phyloP scores from a whole-genome alignment of 2,329 filamentous ascomycete genomes.

The Cladorrhinum sp. region DNA sequence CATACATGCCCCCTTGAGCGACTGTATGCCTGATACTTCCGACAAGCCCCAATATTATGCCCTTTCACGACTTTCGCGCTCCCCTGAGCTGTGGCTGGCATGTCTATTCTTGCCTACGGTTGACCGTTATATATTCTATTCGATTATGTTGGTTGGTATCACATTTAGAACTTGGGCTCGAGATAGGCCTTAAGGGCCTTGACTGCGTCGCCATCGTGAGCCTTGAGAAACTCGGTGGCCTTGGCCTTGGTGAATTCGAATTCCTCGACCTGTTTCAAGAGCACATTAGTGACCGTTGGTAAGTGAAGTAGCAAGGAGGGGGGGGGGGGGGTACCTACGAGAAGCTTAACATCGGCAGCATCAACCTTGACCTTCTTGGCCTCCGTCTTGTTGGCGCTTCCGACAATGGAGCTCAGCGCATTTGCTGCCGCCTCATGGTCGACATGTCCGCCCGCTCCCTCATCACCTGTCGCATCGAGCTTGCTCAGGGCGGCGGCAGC shows the following conservation, averaged over 20 bases:
- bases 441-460: slow-evolving; percentile 49
- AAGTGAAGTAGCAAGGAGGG: slow-evolving; percentile 16
- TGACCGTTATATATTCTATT: not conserved
- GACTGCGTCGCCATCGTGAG: slow-evolving; percentile 66
- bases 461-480: slow-evolving; percentile 58
- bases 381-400: slow-evolving; percentile 41
- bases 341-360: slow-evolving; percentile 63
- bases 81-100: not conserved
- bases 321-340: slow-evolving; percentile 48
- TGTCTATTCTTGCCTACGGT: not conserved
- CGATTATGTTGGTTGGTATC: not conserved
- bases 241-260: slow-evolving; percentile 69
- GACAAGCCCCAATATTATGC: too few relatives aligned
- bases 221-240: slow-evolving; percentile 71
- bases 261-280: slow-evolving; percentile 56
- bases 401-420: slow-evolving; percentile 63
- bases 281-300: slow-evolving; percentile 7
- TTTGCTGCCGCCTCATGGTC: slow-evolving; percentile 69
- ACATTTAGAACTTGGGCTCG: slow-evolving; percentile 18
- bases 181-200: slow-evolving; percentile 63
- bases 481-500: slow-evolving; percentile 70
- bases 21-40: not conserved
- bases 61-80: too few relatives aligned
- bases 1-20: not conserved
- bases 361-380: slow-evolving; percentile 71